phyloP scores from a whole-genome alignment of 305 asterid genomes.

The Solanum hybrid region DNA sequence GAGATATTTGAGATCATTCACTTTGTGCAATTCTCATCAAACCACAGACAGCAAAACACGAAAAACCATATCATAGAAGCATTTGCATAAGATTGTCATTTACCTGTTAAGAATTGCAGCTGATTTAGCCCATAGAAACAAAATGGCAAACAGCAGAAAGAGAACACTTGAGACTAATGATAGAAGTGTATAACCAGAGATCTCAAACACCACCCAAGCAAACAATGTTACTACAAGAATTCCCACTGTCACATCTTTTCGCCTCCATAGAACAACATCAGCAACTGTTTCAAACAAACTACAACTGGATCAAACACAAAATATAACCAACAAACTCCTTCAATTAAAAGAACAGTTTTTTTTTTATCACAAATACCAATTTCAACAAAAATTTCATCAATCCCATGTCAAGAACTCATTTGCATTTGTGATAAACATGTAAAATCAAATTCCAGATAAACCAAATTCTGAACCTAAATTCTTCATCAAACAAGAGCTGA shows the following conservation, averaged over 20 bases:
- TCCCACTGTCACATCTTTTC: constrained; percentile 38
- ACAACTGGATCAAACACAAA: constrained; percentile 11
- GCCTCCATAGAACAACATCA: constrained; percentile 83
- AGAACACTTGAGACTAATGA: constrained; percentile 65
- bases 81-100: neutral
- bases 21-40: neutral
- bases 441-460: neutral
- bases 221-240: constrained; percentile 46
- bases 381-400: neutral
- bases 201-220: constrained; percentile 83
- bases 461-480: neutral
- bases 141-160: constrained; percentile 68
- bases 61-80: neutral
- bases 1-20: neutral
- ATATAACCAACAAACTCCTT: neutral
- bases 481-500: neutral
- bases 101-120: constrained; percentile 85
- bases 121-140: constrained; percentile 92
- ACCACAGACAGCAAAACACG: neutral
- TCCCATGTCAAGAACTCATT: neutral
- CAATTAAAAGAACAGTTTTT: neutral
- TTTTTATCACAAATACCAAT: neutral
- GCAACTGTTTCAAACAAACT: constrained; percentile 48
- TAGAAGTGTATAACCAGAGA: constrained; percentile 64
- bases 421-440: neutral